These are phyloP conservation scores for Yamadazyma blattariae DNA, from an alignment of 1,139 yeast species.

Conservation along the genomic window DNA sequence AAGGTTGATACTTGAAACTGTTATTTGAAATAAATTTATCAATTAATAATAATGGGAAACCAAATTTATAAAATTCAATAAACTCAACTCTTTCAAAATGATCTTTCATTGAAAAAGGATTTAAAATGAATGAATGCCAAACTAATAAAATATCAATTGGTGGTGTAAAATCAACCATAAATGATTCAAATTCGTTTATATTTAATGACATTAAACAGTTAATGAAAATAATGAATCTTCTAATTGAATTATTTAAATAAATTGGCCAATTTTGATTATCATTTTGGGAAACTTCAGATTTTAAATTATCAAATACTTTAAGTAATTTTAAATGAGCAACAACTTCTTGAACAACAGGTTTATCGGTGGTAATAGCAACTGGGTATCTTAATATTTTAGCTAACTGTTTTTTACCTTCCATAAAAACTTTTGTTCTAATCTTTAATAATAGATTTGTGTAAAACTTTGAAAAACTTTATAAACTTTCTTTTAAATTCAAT, in stretches of 20 bases:
- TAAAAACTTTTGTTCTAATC: too few relatives aligned
- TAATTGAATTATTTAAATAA: constrained; percentile 26
- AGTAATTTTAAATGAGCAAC: constrained; percentile 32
- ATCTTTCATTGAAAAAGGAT: constrained; percentile 16
- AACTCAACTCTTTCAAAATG: constrained; percentile 17
- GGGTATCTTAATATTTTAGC: too few relatives aligned
- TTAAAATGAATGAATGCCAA: constrained; percentile 30
- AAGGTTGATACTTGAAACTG: constrained; percentile 7
- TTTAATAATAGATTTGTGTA: too few relatives aligned
- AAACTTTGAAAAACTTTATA: too few relatives aligned
- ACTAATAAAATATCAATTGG: constrained; percentile 36
- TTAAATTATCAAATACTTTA: constrained; percentile 24
- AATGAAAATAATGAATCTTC: constrained; percentile 28
- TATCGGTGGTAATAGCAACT: neutral
- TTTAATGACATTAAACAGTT: constrained; percentile 14
- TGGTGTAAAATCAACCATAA: constrained; percentile 16
- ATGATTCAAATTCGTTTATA: neutral
- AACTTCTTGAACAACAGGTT: constrained; percentile 17
- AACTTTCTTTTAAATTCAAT: too few relatives aligned
- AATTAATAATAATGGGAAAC: constrained; percentile 16
- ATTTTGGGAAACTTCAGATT: constrained; percentile 13
- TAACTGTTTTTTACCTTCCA: too few relatives aligned
- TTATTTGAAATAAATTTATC: constrained; percentile 5
- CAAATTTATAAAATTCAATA: constrained; percentile 19
- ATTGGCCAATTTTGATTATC: constrained; percentile 22